Evolutionary conservation across 768 basidiomycete genomes (phyloP).

Genomic region (Imleria badia): DNA sequence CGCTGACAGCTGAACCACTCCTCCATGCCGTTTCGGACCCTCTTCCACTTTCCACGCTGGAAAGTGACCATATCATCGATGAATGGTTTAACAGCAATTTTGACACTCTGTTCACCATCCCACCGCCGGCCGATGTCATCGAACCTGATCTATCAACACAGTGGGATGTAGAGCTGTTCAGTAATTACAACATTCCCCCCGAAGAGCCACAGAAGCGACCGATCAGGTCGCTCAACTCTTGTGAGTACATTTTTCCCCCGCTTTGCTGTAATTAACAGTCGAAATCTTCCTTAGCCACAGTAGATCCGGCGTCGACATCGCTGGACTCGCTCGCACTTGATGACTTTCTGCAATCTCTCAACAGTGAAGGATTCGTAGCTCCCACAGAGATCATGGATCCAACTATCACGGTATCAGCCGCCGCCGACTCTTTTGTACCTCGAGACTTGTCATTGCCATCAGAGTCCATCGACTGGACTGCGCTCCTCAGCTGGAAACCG

Average conservation of each 20-base stretch:
- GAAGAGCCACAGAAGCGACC: constrained; percentile 2
- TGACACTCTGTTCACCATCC: constrained; percentile 22
- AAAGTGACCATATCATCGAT: constrained; percentile 26
- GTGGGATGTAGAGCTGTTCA: constrained; percentile 36
- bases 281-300: neutral
- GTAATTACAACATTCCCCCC: constrained; percentile 20
- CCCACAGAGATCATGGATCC: neutral
- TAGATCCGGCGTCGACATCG: too few species aligned
- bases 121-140: constrained; percentile 17
- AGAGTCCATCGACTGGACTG: constrained; percentile 14
- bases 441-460: neutral
- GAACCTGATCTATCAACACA: constrained; percentile 25
- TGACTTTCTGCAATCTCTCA: constrained; percentile 4
- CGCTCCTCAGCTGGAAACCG: neutral
- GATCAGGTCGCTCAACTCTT: neutral
- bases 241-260: neutral
- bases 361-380: neutral
- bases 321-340: constrained; percentile 1
- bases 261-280: neutral
- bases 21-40: constrained; percentile 33
- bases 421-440: neutral
- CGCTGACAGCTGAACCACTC: constrained; percentile 13
- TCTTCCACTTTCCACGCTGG: constrained; percentile 14
- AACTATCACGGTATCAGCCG: too few species aligned
- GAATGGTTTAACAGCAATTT: constrained; percentile 37